phyloP scores from a whole-genome alignment of 2,329 filamentous ascomycete genomes.

The Penicillium crustosum region DNA sequence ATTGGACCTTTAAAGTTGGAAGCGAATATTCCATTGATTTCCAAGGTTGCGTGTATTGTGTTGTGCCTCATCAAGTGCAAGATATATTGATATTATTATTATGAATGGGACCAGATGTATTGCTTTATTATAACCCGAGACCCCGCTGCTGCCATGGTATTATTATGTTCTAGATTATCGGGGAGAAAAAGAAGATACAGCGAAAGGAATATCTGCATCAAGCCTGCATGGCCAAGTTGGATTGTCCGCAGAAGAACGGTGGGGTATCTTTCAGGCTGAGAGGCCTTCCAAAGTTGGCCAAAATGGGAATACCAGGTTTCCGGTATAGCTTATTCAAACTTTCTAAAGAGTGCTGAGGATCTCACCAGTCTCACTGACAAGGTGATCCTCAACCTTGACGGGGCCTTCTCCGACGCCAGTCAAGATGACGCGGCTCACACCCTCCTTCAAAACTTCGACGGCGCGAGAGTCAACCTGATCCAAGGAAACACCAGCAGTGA shows the following conservation, averaged over 20 bases:
- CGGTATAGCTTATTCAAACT: constrained; percentile 6
- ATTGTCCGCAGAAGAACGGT: constrained; percentile 14
- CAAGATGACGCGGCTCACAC: constrained; percentile 84
- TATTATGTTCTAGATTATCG: constrained; percentile 19
- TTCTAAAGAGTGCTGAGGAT: constrained; percentile 30
- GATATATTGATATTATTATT: background rate
- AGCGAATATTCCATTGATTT: background rate
- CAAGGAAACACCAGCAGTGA: constrained; percentile 54
- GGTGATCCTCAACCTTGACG: constrained; percentile 71
- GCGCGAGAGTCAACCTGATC: constrained; percentile 58
- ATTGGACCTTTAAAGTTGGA: background rate
- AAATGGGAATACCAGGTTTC: constrained; percentile 11
- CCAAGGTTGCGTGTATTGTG: background rate
- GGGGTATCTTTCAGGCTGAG: constrained; percentile 26
- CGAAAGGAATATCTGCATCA: constrained; percentile 18
- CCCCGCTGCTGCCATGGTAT: background rate
- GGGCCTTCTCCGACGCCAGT: constrained; percentile 91
- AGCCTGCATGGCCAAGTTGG: constrained; percentile 14
- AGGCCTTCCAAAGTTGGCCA: constrained; percentile 4
- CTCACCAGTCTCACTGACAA: constrained; percentile 68
- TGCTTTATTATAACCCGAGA: background rate
- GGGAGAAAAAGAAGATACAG: constrained; percentile 15
- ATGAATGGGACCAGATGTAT: background rate
- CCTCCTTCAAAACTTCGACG: constrained; percentile 67
- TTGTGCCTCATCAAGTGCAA: background rate